These are phyloP conservation scores for Calonectria leucothoes DNA, from an alignment of 2,329 filamentous ascomycete genomes.

Conservation along the genomic window DNA sequence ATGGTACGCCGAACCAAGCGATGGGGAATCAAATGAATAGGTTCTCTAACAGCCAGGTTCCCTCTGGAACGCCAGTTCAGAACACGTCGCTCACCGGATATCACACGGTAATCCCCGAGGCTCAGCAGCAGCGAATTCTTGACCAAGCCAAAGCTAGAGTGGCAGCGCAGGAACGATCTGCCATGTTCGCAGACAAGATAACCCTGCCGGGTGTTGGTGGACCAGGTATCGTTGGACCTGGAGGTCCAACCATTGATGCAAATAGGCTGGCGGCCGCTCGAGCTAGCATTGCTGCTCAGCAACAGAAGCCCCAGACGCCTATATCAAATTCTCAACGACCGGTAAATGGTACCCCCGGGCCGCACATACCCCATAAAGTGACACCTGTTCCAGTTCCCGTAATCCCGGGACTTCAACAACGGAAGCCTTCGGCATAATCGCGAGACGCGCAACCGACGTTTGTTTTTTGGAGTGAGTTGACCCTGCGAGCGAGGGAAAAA, in stretches of 20 bases:
- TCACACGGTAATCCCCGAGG: constrained; percentile 61
- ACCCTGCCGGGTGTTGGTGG: constrained; percentile 56
- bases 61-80: constrained; percentile 46
- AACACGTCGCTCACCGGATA: constrained; percentile 57
- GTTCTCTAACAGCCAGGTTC: constrained; percentile 47
- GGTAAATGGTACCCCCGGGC: constrained; percentile 50
- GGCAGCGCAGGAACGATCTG: constrained; percentile 56
- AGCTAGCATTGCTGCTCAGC: constrained; percentile 50
- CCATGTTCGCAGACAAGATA: constrained; percentile 55
- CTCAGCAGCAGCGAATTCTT: constrained; percentile 62
- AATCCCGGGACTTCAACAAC: constrained; percentile 53
- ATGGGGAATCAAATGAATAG: constrained; percentile 46
- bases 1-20: constrained; percentile 45
- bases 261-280: constrained; percentile 48
- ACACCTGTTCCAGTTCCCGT: constrained; percentile 58
- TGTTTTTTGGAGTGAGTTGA: constrained; percentile 25
- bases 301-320: constrained; percentile 52
- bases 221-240: constrained; percentile 46
- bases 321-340: constrained; percentile 41
- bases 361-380: constrained; percentile 53
- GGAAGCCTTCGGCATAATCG: constrained; percentile 39
- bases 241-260: constrained; percentile 42
- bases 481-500: background rate
- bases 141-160: constrained; percentile 63
- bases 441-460: background rate